A percentile compares a stretch with the other conserved stretches of the same genome.
Conservation (phyloP, 2,329 filamentous ascomycete genomes). For the Aspergillus aculeatus region DNA sequence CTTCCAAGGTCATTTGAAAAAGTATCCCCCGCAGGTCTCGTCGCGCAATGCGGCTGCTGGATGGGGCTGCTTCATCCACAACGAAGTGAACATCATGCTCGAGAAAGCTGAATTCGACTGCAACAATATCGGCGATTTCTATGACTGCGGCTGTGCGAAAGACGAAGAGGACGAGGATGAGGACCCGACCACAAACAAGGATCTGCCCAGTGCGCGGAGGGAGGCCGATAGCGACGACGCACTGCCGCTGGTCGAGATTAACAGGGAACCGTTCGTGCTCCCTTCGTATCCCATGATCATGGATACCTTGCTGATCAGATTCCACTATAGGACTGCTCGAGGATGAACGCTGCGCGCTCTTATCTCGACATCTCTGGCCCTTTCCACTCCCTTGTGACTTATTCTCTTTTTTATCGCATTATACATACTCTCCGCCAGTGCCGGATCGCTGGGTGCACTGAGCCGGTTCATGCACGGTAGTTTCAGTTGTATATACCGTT, state of each 20-base stretch:
- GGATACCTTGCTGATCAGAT: conserved; percentile 15
- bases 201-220: conserved; percentile 8
- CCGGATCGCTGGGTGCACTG: conserved; percentile 16
- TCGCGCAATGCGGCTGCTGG: conserved; percentile 61
- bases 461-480: conserved; percentile 11
- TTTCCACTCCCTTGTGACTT: neutral
- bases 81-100: conserved; percentile 63
- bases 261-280: conserved; percentile 35
- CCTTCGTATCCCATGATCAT: conserved; percentile 4
- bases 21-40: conserved; percentile 64
- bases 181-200: conserved; percentile 9
- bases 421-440: conserved; percentile 7
- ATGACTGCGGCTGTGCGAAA: conserved; percentile 64
- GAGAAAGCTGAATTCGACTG: conserved; percentile 63
- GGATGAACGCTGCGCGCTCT: conserved; percentile 19
- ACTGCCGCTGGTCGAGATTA: conserved; percentile 34
- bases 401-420: neutral
- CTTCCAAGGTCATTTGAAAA: conserved; percentile 60
- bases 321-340: conserved; percentile 25
- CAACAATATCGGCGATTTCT: conserved; percentile 64
- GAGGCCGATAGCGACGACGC: conserved; percentile 3
- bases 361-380: neutral
- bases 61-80: conserved; percentile 67
- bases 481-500: conserved; percentile 1
- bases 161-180: conserved; percentile 40